A percentile compares a stretch with the other conserved stretches of the same genome.
Conservation (phyloP, 1,139 yeast genomes). For the Taiozyma sp. region DNA sequence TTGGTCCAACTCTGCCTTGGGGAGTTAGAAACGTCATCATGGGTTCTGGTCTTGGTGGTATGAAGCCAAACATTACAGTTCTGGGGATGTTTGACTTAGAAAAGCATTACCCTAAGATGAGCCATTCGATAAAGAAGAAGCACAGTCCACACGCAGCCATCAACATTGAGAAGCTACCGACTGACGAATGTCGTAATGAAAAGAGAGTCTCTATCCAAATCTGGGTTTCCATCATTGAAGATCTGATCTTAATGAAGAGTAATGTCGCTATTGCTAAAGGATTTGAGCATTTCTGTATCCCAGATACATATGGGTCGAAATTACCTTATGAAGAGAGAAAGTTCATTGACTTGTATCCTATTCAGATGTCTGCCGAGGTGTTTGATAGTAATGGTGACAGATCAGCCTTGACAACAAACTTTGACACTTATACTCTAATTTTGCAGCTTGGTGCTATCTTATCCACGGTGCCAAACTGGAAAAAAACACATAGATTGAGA, state of each 20-base stretch:
- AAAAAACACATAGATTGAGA: constrained; percentile 61
- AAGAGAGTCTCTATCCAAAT: constrained; percentile 63
- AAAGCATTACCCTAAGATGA: constrained; percentile 17
- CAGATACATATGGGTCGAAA: constrained; percentile 29
- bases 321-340: constrained; percentile 30
- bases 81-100: constrained; percentile 73
- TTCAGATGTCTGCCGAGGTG: constrained; percentile 88
- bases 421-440: constrained; percentile 91
- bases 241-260: constrained; percentile 84
- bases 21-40: constrained; percentile 90
- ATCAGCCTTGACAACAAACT: constrained; percentile 75
- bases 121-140: constrained; percentile 4
- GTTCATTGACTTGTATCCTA: constrained; percentile 86
- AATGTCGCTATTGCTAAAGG: constrained; percentile 94
- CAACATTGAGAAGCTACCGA: constrained; percentile 49
- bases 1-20: constrained; percentile 88
- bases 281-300: constrained; percentile 56
- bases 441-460: constrained; percentile 89
- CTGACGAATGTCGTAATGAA: constrained; percentile 74
- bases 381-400: constrained; percentile 56
- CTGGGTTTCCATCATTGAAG: constrained; percentile 93
- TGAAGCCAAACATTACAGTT: constrained; percentile 94
- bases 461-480: constrained; percentile 92
- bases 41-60: constrained; percentile 95
- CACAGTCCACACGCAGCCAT: constrained; percentile 6